Base-by-base conservation (phyloP, 768 basidiomycete genomes). In the Naganishia vaughanmartiniae region DNA sequence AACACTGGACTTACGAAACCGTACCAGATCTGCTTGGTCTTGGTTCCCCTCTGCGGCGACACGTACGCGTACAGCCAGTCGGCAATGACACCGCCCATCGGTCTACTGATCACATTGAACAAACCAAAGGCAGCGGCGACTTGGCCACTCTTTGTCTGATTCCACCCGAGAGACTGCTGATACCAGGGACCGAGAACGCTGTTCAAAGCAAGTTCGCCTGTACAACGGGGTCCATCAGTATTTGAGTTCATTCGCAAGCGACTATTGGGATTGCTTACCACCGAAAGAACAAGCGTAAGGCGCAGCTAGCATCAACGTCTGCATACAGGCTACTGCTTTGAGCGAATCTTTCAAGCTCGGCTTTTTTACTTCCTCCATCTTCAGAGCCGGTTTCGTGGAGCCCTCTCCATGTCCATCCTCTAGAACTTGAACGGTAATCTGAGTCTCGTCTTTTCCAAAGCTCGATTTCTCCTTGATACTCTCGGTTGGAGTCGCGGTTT, bases 101-200 rank as follows among this genome's bases (percentile, higher is more conserved):
- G 85, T 7, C 87, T 83, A 0, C 84, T 84, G 70, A 86, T 74
- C 48, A 87, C 45, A 74, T 87, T 87, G 60, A 87, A 75, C 69
- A 87, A 81, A 2, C 87, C 86, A 68, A 72, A 82, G 21, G 79
- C 77, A 17, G 78, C 74, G 1, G 82, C 79, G 60, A 79, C 67
- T 71, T 87, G 87, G 9, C 87, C 87, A n/a, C 86, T 85, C 51
- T 83, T 82, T 28, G 84, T 83, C 73, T 86, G 86, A n/a, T 83
- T 82, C 69, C 87, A 84, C 1, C 19, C 26, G 66, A 81, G 84
- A 28, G 85, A 75, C 11, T 57, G 74, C 70, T 82, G 84, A n/a
- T 87, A 77, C 12, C 85, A 81, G 65, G 81, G 83, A 17, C 84
- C 83, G 73, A 87, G 79, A 70, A 84, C 84, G 6, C 84, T 84